phyloP scores from a whole-genome alignment of 768 basidiomycete species.

The Postia placenta region DNA sequence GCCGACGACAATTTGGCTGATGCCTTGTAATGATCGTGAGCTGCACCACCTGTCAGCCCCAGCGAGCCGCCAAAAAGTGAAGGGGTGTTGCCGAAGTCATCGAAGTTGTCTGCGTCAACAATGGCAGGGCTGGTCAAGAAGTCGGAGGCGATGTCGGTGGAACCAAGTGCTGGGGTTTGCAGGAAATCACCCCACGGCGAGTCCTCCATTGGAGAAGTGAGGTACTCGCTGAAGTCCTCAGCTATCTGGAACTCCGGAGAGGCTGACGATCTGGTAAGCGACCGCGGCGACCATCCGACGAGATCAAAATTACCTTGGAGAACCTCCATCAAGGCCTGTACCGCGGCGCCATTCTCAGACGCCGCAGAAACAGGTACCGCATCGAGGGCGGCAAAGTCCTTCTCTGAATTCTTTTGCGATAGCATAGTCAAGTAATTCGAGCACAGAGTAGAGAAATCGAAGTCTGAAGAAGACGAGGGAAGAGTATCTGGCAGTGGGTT shows the following conservation, averaged over 20 bases:
- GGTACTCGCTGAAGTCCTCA: conserved; percentile 34
- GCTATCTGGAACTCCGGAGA: conserved; percentile 34
- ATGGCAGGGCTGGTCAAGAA: conserved; percentile 38
- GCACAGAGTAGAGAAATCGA: conserved; percentile 39
- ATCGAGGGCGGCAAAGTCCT: conserved; percentile 20
- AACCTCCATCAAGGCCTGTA: conserved; percentile 34
- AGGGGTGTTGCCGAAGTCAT: conserved; percentile 20
- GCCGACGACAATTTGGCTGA: conserved; percentile 4
- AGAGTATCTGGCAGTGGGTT: conserved; percentile 20
- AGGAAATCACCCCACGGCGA: conserved; percentile 43
- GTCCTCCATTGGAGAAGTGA: conserved; percentile 43
- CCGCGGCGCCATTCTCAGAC: conserved; percentile 22
- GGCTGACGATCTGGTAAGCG: conserved; percentile 16
- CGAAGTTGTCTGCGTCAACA: conserved; percentile 29
- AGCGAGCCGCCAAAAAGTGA: conserved; percentile 24
- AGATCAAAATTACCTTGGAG: conserved; percentile 26
- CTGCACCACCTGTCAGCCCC: not conserved
- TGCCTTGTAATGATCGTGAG: conserved; percentile 15
- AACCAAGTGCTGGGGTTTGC: conserved; percentile 35
- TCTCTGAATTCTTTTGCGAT: conserved; percentile 30
- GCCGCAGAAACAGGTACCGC: conserved; percentile 16
- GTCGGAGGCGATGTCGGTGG: conserved; percentile 29
- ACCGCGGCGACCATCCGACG: not conserved
- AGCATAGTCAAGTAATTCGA: conserved; percentile 70
- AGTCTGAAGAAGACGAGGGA: conserved; percentile 29